Evolutionary conservation across 106 monocot species (phyloP), one percentile per base, ranked within the genome.

Genomic region (Xerophyta viscosa): DNA sequence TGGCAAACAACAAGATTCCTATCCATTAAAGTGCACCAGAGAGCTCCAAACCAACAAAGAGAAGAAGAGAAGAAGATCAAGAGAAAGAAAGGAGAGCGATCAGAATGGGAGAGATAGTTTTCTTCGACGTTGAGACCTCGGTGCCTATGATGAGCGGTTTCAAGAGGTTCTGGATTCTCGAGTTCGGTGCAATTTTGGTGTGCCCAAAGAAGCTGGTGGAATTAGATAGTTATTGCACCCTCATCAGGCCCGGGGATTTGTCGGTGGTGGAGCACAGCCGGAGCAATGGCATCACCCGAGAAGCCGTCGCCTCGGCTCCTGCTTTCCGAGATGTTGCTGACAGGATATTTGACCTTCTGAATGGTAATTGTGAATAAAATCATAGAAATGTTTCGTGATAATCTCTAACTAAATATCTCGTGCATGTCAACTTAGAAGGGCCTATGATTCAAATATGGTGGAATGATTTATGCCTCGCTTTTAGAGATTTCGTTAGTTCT

Each of bases 41-140:
- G n/a, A n/a, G n/a, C n/a, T n/a, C n/a, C n/a, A n/a, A n/a, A n/a
- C n/a, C n/a, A n/a, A n/a, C n/a, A n/a, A n/a, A n/a, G n/a, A n/a
- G n/a, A n/a, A n/a, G n/a, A n/a, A n/a, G n/a, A n/a, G n/a, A n/a
- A n/a, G n/a, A n/a, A n/a, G n/a, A n/a, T n/a, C n/a, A n/a, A n/a
- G n/a, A n/a, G n/a, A n/a, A n/a, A n/a, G n/a, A n/a, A n/a, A n/a
- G n/a, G n/a, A n/a, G n/a, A n/a, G n/a, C n/a, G n/a, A n/a, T n/a
- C n/a, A n/a, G n/a, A n/a, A 53, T 66, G 65, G 68, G 28, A 24
- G 76, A 79, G 62, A 68, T 85, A 14, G 86, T 79, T 20, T 92
- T 92, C 70, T 92, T 92, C 27, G 91, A 92, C 62, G 79, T 92
- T 4, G 91, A 92, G 41, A 86, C 82, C 1, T 85, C 89, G 14